Base-by-base conservation (phyloP, 345 rosid genomes). In the Aquilaria sinensis region DNA sequence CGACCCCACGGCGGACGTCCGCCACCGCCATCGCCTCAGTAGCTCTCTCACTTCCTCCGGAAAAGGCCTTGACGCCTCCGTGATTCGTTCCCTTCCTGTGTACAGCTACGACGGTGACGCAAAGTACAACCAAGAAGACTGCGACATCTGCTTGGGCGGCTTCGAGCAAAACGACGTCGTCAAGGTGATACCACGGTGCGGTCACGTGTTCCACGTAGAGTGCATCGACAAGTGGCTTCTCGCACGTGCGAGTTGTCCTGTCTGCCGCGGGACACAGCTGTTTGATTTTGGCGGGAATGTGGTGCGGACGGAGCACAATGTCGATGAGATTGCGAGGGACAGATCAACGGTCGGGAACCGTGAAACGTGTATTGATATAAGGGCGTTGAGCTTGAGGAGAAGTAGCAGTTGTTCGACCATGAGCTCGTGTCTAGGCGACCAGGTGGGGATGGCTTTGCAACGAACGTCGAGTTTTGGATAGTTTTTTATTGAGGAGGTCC, bases 91-190 rank as follows among this genome's bases (percentile, higher is more conserved):
- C 4, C 58, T 84, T 71, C 90, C 86, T 65, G 80, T 64, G 72
- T 71, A 73, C 64, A 23, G 69, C 51, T 81, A 78, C 77, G 68
- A 57, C 56, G 76, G 61, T 62, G 63, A 60, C 29, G 81, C 67
- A 12, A 83, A 75, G 77, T 58, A 70, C 74, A 37, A 37, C 43
- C 78, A 65, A 67, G 65, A 58, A 4, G 85, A 82, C 43, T 84
- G 94, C 49, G 68, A 81, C 9, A 73, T 87, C 50, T 87, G 90
- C 66, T 71, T 87, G n/a, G 75, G 85, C 48, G 88, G 85, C 56
- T 82, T 84, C 55, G 76, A 80, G 62, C 82, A 75, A 62, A 72
- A 37, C 47, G 85, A 83, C 61, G 51, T 15, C 2, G 75, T 83
- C 37, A 81, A 75, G 69, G 58, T 67, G 74, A 75, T 85, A 33